Conservation (phyloP, 345 rosid species). For the Raphanus sativus region DNA sequence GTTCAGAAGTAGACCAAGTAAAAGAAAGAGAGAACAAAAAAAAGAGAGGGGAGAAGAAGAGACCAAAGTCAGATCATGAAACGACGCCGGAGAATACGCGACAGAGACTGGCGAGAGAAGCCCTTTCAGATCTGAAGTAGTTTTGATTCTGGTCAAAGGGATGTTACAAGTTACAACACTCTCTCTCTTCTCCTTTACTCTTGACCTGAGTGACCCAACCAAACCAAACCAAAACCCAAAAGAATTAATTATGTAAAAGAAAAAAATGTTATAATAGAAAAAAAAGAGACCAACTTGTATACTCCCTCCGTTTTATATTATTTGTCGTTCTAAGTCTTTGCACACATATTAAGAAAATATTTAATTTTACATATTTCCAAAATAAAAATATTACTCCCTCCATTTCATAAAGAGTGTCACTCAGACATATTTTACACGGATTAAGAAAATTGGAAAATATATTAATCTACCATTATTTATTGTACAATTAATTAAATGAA, state of each 20-base stretch:
- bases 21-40: background rate
- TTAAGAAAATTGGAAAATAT: no score
- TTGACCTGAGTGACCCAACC: slow-evolving; percentile 42
- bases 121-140: slow-evolving; percentile 40
- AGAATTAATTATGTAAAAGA: background rate
- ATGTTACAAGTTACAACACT: slow-evolving; percentile 10
- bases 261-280: background rate
- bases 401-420: no score
- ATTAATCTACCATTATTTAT: no score
- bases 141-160: slow-evolving; percentile 35
- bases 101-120: slow-evolving; percentile 27
- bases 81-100: slow-evolving; percentile 42
- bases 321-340: no score
- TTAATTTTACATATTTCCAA: no score
- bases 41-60: background rate
- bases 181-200: slow-evolving; percentile 23
- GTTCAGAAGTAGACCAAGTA: slow-evolving; percentile 21
- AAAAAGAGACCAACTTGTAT: slow-evolving; percentile 6
- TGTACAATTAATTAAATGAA: no score
- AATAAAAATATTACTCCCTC: no score
- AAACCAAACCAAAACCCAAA: slow-evolving; percentile 4
- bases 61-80: slow-evolving; percentile 49
- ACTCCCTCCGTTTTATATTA: no score
- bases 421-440: no score
- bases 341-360: no score